Base-by-base conservation (phyloP, 768 basidiomycete genomes). In the Erythrobasidium yunnanense region DNA sequence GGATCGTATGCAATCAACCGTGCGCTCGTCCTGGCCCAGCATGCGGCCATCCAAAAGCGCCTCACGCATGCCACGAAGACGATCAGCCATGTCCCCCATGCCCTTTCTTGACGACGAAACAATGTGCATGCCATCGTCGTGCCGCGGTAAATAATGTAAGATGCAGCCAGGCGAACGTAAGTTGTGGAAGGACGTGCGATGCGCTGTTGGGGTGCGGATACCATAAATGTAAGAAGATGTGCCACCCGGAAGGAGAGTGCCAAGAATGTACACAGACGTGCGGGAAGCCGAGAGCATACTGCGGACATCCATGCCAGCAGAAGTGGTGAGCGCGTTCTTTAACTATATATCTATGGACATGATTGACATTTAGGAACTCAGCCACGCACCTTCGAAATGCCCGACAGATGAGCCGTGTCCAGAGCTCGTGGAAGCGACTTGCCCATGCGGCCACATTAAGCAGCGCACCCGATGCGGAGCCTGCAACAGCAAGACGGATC, bases 351-450 rank as follows among this genome's bases (percentile, higher is more conserved):
- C 38, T n/a, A 11, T 42, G 38, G 38, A 11, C 38, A n/a, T n/a
- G 38, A 42, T 11, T 42, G n/a, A 42, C 11, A 42, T 55, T 0
- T 78, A 79, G 1, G 79, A 83, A 0, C 96, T 4, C 25, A 63
- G 93, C 74, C 95, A 97, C 71, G 91, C 91, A 1, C 95, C 95
- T 0, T 81, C 89, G 0, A 77, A 82, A 8, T 97, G 95, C 75
- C 79, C 85, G 4, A 88, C 95, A 76, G 80, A 82, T 1, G 82
- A 85, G 8, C 84, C 90, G 1, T 99, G 93, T 72, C 81, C 80
- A 25, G 76, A 84, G 0, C 74, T 83, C 8, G 79, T 90, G 57
- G 83, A 80, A 1, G 79, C 92, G 42, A 79, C 81, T 0, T 97
- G 93, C 73, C 79, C 87, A 0, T 97, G 93, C 73, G 88, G 89